Evolutionary conservation across 768 basidiomycete species (phyloP).

Genomic region (Leccinum fibrillosum): DNA sequence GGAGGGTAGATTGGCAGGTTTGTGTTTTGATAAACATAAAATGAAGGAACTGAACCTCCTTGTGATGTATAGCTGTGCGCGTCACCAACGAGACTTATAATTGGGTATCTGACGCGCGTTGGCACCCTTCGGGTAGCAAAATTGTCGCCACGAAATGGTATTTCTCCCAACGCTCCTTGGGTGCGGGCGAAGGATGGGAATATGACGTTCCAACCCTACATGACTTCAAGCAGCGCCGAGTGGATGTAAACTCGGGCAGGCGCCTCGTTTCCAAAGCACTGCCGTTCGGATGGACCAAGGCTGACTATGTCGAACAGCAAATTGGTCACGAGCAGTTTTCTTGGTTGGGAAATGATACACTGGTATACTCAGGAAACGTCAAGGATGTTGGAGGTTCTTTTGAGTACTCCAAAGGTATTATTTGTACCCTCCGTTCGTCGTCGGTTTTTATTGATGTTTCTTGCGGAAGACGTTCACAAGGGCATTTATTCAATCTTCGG

Average conservation of each 20-base stretch:
- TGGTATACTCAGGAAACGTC: constrained; percentile 69
- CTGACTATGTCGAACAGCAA: constrained; percentile 64
- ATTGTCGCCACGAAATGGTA: constrained; percentile 81
- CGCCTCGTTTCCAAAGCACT: constrained; percentile 55
- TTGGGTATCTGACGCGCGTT: constrained; percentile 66
- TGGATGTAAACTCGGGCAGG: constrained; percentile 42
- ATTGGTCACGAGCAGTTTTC: constrained; percentile 72
- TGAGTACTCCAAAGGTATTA: constrained; percentile 62
- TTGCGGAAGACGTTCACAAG: constrained; percentile 53
- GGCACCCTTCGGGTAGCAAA: constrained; percentile 61
- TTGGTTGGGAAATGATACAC: constrained; percentile 53
- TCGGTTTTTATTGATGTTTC: not conserved
- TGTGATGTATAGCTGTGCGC: constrained; percentile 32
- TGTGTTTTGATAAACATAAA: not conserved
- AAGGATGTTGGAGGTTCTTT: constrained; percentile 45
- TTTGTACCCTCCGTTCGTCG: not conserved
- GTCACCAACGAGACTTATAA: constrained; percentile 76
- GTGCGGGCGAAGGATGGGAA: constrained; percentile 74
- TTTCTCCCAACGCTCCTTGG: constrained; percentile 58
- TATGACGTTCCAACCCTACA: constrained; percentile 44
- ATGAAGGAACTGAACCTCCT: constrained; percentile 3
- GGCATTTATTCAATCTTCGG: constrained; percentile 73
- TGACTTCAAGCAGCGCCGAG: constrained; percentile 15
- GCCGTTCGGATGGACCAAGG: constrained; percentile 57
- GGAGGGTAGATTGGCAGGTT: constrained; percentile 56